Evolutionary conservation across 1,284 basidiomycete genomes (phyloP).

Genomic region (Cryptococcus jaspeensis): DNA sequence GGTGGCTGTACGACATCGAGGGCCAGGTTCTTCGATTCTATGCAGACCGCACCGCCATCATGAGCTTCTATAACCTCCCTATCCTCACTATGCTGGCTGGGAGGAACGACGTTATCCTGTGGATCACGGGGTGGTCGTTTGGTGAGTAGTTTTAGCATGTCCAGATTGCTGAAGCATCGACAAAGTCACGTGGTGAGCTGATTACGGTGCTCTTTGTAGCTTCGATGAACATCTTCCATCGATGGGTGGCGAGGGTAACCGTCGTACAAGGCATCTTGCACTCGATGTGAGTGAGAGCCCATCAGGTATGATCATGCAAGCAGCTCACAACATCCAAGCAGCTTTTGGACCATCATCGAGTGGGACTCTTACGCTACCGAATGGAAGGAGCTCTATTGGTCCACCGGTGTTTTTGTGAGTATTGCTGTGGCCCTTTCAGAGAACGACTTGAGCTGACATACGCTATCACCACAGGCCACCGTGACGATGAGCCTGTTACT

Average conservation of each 20-base stretch:
- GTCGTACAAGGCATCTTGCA: conserved; percentile 30
- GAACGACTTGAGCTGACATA: neutral
- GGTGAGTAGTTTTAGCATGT: conserved; percentile 4
- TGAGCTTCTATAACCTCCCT: conserved; percentile 34
- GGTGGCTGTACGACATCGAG: conserved; percentile 7
- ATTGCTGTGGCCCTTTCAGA: neutral
- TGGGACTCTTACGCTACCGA: neutral
- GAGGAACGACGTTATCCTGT: conserved; percentile 37
- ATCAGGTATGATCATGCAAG: too few relatives aligned
- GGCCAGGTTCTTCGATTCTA: conserved; percentile 24
- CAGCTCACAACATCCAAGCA: neutral
- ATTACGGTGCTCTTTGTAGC: neutral
- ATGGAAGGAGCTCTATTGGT: conserved; percentile 22
- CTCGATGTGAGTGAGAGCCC: conserved; percentile 16
- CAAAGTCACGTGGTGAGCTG: neutral
- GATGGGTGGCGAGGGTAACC: conserved; percentile 28
- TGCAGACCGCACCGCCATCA: conserved; percentile 32
- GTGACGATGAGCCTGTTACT: conserved; percentile 22
- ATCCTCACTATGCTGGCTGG: conserved; percentile 32
- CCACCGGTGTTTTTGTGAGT: conserved; percentile 24
- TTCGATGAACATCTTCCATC: conserved; percentile 35
- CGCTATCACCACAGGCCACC: conserved; percentile 15
- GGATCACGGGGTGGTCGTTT: conserved; percentile 38
- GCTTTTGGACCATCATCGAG: conserved; percentile 17
- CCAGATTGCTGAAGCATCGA: too few relatives aligned